Conservation (phyloP, 2,329 filamentous ascomycete genomes). For the Arthrocladium fulminans region DNA sequence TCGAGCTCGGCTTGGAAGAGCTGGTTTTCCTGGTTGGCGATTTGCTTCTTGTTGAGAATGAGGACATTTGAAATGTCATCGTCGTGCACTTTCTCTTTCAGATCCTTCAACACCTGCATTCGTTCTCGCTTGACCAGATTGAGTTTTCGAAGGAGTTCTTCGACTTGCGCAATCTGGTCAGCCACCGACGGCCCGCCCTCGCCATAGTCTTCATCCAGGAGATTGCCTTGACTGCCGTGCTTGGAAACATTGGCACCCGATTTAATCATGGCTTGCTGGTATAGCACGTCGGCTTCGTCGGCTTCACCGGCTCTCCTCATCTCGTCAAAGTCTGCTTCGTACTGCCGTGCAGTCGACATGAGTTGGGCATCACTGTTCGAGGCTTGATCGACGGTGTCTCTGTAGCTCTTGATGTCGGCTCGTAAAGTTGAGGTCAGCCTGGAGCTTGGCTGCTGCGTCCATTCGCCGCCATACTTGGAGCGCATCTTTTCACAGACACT, state of each 20-base stretch:
- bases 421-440: conserved; percentile 79
- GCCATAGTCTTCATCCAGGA: conserved; percentile 86
- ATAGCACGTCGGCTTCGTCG: conserved; percentile 79
- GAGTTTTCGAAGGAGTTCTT: conserved; percentile 82
- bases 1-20: conserved; percentile 95
- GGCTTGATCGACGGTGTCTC: conserved; percentile 82
- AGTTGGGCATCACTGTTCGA: conserved; percentile 77
- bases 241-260: conserved; percentile 57
- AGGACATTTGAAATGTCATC: conserved; percentile 97
- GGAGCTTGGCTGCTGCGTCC: conserved; percentile 94
- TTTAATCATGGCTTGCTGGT: conserved; percentile 77
- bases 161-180: conserved; percentile 81
- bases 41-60: conserved; percentile 95
- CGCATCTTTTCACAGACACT: conserved; percentile 99
- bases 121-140: conserved; percentile 88
- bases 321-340: conserved; percentile 83
- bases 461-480: conserved; percentile 89
- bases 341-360: conserved; percentile 72
- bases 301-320: conserved; percentile 84
- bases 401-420: conserved; percentile 78
- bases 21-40: conserved; percentile 82
- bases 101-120: conserved; percentile 83
- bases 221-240: conserved; percentile 57
- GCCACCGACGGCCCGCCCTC: conserved; percentile 71
- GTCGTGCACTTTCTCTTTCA: conserved; percentile 89